Evolutionary conservation across 2,329 filamentous ascomycete species (phyloP), one percentile per base, ranked within the genome.

Genomic region (Neopestalotiopsis sp.): DNA sequence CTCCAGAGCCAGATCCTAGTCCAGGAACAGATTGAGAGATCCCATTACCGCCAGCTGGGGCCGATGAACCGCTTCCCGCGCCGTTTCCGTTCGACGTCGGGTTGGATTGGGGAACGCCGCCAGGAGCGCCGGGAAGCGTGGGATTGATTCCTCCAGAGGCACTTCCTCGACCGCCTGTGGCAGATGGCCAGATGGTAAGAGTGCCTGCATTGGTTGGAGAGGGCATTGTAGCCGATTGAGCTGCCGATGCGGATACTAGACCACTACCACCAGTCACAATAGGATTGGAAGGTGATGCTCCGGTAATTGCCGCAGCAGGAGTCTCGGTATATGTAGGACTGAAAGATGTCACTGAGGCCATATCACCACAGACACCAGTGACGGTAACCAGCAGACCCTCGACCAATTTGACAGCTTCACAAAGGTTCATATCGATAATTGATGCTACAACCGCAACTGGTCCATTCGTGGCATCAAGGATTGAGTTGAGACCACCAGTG

Each of bases 331-430:
- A 38, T 38, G 72, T 70, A 13, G 70, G 49, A 72, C 40, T 7
- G 64, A 70, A 42, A 66, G 65, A 34, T 56, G 72, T 62, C 0
- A 65, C 70, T n/a, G 72, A 72, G 65, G 71, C 67, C 61, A 74
- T 75, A 17, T 72, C 65, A 40, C 70, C 72, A 65, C 76, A 77
- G 9, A 75, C 28, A 2, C 74, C 74, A 40, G 71, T 72, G 67
- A 77, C 69, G 0, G 74, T 77, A 9, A 68, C 69, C 52, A 75
- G 60, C 4, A 74, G 65, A n/a, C 74, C 75, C 45, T 75, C 71
- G 4, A 76, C 68, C 42, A 68, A 13, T 9, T 71, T 74, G n/a
- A 72, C 69, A 28, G 71, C 67, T 20, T 69, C 71, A 65, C 75
- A 77, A 40, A 73, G 57, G 69, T 75, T 73, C 9, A 74, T 62